These are phyloP conservation scores for Solanum virginianum DNA, from an alignment of 257 asterid species.

Conservation along the genomic window DNA sequence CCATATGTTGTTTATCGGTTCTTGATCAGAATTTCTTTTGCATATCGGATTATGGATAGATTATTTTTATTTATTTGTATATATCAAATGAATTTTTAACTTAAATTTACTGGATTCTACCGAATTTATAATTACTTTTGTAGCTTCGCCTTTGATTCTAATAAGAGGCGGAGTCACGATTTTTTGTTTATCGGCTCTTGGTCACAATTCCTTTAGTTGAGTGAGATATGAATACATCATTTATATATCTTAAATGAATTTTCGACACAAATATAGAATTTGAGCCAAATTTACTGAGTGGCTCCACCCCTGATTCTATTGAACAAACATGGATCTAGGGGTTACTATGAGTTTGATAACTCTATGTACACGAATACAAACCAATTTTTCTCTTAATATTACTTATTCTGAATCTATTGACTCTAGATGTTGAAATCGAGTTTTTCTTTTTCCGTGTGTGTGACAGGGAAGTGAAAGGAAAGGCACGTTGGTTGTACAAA, in stretches of 20 bases:
- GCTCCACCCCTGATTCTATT: neutral
- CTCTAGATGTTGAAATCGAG: neutral
- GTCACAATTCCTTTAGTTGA: neutral
- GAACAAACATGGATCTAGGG: neutral
- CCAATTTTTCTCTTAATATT: neutral
- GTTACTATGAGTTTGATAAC: neutral
- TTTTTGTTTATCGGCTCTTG: neutral
- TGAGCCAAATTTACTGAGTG: neutral
- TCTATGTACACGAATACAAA: neutral
- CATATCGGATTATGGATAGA: neutral
- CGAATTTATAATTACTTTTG: rapidly evolving
- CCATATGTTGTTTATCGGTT: neutral
- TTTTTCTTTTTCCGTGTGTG: rapidly evolving
- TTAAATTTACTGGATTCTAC: rapidly evolving
- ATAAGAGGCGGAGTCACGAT: rapidly evolving
- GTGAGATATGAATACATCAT: neutral
- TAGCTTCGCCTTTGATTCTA: neutral
- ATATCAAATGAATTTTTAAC: neutral
- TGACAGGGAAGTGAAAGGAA: constrained; percentile 56
- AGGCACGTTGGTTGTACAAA: constrained; percentile 69
- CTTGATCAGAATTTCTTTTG: neutral
- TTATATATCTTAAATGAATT: neutral
- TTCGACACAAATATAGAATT: neutral
- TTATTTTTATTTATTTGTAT: neutral
- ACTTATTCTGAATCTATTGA: neutral